phyloP scores from a whole-genome alignment of 2,329 filamentous ascomycete genomes.

The Cladosporium sp. region DNA sequence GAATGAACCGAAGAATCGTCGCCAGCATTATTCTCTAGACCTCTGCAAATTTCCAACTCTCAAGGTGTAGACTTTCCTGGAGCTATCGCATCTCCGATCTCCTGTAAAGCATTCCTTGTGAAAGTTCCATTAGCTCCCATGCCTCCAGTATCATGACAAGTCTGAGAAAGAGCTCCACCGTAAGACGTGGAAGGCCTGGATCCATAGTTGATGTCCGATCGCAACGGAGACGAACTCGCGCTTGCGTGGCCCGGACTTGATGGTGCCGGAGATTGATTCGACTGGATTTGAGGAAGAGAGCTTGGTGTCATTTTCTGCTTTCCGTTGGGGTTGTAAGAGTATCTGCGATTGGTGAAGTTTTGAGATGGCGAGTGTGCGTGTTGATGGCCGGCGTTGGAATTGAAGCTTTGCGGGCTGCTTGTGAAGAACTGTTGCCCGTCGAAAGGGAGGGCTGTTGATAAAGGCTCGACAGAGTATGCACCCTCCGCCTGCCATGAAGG shows the following conservation, averaged over 20 bases:
- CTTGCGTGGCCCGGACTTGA: not conserved
- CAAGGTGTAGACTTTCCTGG: not conserved
- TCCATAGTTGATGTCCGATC: not conserved
- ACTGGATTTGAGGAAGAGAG: not conserved
- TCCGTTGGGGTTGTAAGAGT: slow-evolving; percentile 49
- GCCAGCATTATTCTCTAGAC: not conserved
- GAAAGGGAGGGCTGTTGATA: slow-evolving; percentile 53
- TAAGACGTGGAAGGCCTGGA: not conserved
- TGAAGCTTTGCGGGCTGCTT: slow-evolving; percentile 24
- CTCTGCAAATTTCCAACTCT: not conserved
- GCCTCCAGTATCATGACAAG: not conserved
- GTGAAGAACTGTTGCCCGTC: slow-evolving; percentile 57
- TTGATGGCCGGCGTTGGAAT: slow-evolving; percentile 39
- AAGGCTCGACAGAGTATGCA: slow-evolving; percentile 33
- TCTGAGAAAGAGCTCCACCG: not conserved
- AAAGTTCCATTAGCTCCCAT: not conserved
- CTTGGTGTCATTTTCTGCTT: slow-evolving; percentile 28
- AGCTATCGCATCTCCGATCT: not conserved
- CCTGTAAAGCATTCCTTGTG: not conserved
- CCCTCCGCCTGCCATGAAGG: not conserved
- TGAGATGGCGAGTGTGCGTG: not conserved
- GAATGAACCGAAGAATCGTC: not conserved
- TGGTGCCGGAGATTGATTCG: not conserved
- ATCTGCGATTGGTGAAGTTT: slow-evolving; percentile 34
- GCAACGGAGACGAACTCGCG: not conserved